Percentiles rank a stretch among this genome's conserved stretches.
These are phyloP conservation scores for Prunus campanulata DNA, from an alignment of 306 rosid species.

Conservation along the genomic window DNA sequence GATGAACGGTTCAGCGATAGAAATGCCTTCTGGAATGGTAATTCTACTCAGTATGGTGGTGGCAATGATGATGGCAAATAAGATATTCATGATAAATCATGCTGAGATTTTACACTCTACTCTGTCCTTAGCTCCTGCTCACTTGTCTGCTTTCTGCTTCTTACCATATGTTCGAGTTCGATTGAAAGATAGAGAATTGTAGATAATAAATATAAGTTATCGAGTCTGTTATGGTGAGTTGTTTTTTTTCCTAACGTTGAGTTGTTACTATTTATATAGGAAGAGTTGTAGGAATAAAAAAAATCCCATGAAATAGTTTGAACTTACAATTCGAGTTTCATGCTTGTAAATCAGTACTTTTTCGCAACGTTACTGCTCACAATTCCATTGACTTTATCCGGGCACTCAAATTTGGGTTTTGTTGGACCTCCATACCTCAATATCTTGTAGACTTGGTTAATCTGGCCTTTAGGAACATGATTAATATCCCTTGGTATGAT, in stretches of 20 bases:
- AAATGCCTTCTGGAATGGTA: constrained; percentile 65
- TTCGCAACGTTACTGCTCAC: no score
- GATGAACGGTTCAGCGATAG: constrained; percentile 38
- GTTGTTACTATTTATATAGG: neutral
- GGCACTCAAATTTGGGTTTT: no score
- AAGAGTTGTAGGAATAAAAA: neutral
- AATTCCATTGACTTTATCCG: no score
- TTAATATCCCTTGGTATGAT: no score
- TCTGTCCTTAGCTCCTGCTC: no score
- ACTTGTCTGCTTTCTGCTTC: neutral
- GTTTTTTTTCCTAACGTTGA: neutral
- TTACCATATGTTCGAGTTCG: neutral
- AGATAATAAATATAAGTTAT: neutral
- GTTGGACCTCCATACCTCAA: no score
- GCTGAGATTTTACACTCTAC: neutral
- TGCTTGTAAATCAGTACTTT: no score
- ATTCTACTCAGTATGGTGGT: constrained; percentile 60
- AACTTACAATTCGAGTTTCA: no score
- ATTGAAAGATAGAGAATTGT: neutral
- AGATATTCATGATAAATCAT: neutral
- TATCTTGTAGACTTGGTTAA: no score
- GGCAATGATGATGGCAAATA: constrained; percentile 36
- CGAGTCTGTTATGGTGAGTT: neutral
- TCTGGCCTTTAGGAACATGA: no score
- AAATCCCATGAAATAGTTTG: neutral